Evolutionary conservation across 495 filamentous ascomycete genomes (phyloP).

Genomic region (Neurospora tetrasperma): DNA sequence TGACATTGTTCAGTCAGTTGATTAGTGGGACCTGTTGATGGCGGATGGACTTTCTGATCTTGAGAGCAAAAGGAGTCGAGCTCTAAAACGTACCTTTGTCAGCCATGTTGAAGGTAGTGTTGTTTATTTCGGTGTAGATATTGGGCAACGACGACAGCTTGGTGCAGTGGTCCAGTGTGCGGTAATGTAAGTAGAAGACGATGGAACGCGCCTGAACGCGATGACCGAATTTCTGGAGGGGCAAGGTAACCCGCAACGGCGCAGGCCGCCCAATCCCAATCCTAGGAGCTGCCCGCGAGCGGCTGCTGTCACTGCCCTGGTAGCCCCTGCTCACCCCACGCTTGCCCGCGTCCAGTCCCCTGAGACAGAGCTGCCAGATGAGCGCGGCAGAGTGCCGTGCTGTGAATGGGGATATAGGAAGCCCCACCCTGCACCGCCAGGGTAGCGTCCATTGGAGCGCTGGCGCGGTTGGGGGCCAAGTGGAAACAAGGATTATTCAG

Average conservation of each 20-base stretch:
- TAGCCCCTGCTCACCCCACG: background rate
- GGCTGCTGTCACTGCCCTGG: background rate
- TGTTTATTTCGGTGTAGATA: background rate
- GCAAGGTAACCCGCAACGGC: background rate
- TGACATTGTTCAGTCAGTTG: slow-evolving; percentile 1
- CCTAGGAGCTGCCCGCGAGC: background rate
- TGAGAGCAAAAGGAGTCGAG: background rate
- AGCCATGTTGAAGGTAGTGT: slow-evolving; percentile 10
- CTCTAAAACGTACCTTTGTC: slow-evolving; percentile 16
- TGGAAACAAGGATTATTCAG: background rate
- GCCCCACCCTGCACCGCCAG: background rate
- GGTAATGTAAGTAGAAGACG: slow-evolving; percentile 11
- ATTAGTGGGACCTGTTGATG: slow-evolving; percentile 8
- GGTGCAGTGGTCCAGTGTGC: background rate
- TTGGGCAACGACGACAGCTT: background rate
- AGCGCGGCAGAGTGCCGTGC: background rate
- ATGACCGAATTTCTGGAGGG: background rate
- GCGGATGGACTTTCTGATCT: background rate
- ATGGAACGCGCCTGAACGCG: slow-evolving; percentile 9
- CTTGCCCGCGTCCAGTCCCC: background rate
- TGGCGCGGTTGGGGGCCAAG: background rate
- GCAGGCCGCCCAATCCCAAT: background rate
- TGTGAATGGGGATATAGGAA: background rate
- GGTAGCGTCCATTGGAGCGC: background rate
- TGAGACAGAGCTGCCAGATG: background rate